Evolutionary conservation across 768 basidiomycete species (phyloP), one percentile per base, ranked within the genome.

Genomic region (Naganishia randhawae): DNA sequence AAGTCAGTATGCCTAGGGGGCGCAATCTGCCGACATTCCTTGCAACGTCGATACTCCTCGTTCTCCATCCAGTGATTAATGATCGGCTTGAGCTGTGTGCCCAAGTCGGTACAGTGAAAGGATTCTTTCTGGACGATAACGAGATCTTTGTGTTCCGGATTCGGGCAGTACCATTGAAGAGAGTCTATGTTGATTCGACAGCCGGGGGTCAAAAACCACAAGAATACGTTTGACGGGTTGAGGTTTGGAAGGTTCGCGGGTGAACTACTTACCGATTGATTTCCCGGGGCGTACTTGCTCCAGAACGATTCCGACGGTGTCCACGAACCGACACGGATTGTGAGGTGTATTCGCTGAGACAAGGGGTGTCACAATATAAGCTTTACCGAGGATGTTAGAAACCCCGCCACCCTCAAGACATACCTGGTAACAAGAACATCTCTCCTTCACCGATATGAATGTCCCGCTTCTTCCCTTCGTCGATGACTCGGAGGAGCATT

Each of bases 381-480:
- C 45, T 48, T n/a, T n/a, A n/a, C n/a, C n/a, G n/a, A n/a, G n/a
- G n/a, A n/a, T n/a, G n/a, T n/a, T n/a, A n/a, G n/a, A n/a, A n/a
- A n/a, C n/a, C n/a, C n/a, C n/a, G n/a, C n/a, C n/a, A n/a, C n/a
- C n/a, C n/a, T n/a, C n/a, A 19, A 29, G 14, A 76, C 84, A 63
- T 71, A 91, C 95, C 90, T 55, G 95, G 95, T 27, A 98, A 83
- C 73, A 98, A 75, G 80, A 96, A 97, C 93, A 97, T 97, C 69
- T 93, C 92, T 53, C 94, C 94, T 80, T 99, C 93, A 71, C 87
- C 89, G 73, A 98, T 96, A 31, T 82, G 82, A 54, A 97, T 89
- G 77, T 98, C 95, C 75, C 84, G 83, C 19, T 76, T 74, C 50
- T 77, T 71, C 0, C 81, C 81, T 63, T 80, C 78, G 66, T 81